Evolutionary conservation across 2,329 filamentous ascomycete genomes (phyloP), one percentile per base, ranked within the genome.

Genomic region (Fusarium sp.): DNA sequence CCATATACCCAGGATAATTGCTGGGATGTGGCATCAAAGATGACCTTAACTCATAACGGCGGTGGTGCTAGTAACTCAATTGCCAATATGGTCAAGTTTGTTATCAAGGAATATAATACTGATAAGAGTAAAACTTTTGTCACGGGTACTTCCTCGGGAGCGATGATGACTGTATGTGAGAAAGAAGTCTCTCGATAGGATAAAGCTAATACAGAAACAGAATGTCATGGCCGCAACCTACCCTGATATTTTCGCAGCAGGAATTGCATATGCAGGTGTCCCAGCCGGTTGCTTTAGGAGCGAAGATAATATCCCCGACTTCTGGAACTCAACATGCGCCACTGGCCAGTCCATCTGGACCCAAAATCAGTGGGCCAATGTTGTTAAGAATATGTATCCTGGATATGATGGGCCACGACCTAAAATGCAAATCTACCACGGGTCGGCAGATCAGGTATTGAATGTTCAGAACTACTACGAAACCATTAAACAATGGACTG

Each of bases 381-480:
- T 81, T 32, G 83, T 83, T 2, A 74, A 78, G 57, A 79, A 81
- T 19, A 88, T 88, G 83, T 88, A 88, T 75, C 86, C 87, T 0
- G 84, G 84, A 38, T 90, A 81, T 63, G 67, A 64, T 15, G 88
- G 88, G 0, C 71, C 84, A 2, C 81, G 88, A 5, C 88, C 89
- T 1, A 85, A 83, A 64, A 88, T 91, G 85, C 88, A 90, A 78
- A 85, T 90, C 71, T 90, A 87, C 82, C 88, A 91, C 73, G 88
- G 88, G 43, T 85, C 84, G 30, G 80, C 76, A 7, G 89, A 91
- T 74, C 77, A 80, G 6, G 87, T 85, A 0, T 79, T 90, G 9
- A 81, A 83, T 28, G 86, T 85, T 2, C 83, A 85, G 71, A 90
- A 90, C 78, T 89, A 89, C 75, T 79, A 88, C 37, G 89, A 91